A percentile compares a stretch with the other conserved stretches of the same genome.
Conservation (phyloP, 139 green algal species). For the Trebouxia sp. region DNA sequence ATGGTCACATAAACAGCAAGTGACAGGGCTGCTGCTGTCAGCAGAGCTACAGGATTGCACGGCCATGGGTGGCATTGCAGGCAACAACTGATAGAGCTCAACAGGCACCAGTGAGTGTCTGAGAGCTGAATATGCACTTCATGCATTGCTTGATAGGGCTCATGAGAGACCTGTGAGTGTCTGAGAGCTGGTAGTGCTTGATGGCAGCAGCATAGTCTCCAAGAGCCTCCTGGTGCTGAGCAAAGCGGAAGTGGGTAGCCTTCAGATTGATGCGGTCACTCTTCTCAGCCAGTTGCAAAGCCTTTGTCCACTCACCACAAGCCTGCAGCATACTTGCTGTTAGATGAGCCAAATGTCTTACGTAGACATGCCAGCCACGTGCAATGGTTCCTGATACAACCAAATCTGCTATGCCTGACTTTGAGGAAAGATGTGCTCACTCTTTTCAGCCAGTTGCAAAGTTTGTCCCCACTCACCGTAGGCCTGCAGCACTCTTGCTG, state of each 20-base stretch:
- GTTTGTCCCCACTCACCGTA: no score
- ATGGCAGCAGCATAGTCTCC: constrained; percentile 58
- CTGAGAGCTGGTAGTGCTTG: constrained; percentile 60
- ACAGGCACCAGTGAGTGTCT: not conserved
- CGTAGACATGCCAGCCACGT: no score
- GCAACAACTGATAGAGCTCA: not conserved
- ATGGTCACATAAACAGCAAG: not conserved
- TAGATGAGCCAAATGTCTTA: no score
- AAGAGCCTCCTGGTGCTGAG: constrained; percentile 52
- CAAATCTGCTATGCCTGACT: not conserved
- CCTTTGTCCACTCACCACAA: constrained; percentile 71
- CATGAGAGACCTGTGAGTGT: constrained; percentile 33
- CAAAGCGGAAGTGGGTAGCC: constrained; percentile 66
- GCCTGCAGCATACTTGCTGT: constrained; percentile 51
- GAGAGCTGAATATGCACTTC: not conserved
- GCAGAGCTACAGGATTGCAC: no score
- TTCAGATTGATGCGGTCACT: constrained; percentile 76
- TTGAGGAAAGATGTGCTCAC: no score
- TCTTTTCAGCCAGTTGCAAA: no score
- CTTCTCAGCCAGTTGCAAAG: constrained; percentile 69
- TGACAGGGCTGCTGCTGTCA: no score
- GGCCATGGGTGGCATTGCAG: no score
- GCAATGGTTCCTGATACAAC: no score
- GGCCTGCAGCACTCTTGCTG: no score
- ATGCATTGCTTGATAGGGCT: not conserved